Percentiles rank a stretch among this genome's conserved stretches.
These are phyloP conservation scores for Colletotrichum theobromicola DNA, from an alignment of 2,329 filamentous ascomycete genomes.

Conservation along the genomic window DNA sequence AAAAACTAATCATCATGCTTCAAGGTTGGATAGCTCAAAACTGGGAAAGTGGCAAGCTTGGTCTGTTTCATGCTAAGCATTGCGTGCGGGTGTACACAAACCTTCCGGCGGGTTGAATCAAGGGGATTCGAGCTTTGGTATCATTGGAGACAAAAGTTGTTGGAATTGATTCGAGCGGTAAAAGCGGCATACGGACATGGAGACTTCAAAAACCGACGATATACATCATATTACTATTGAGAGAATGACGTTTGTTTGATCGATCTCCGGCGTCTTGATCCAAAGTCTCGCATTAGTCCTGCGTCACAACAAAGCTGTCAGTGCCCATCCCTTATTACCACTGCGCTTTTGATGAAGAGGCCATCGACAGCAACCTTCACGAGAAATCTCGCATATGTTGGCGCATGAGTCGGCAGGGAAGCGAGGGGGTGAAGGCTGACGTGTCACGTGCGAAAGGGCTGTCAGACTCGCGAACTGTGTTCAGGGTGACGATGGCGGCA, in stretches of 20 bases:
- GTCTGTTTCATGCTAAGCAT: neutral
- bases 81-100: neutral
- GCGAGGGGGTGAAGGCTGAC: conserved; percentile 41
- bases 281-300: too few relatives aligned
- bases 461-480: conserved; percentile 43
- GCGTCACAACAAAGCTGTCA: too few relatives aligned
- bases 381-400: conserved; percentile 38
- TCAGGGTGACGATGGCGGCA: conserved; percentile 43
- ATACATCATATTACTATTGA: too few relatives aligned
- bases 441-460: conserved; percentile 43
- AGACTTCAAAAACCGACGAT: too few relatives aligned
- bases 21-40: neutral
- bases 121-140: too few relatives aligned
- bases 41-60: neutral
- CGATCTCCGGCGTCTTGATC: too few relatives aligned
- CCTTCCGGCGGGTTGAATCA: too few relatives aligned
- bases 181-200: too few relatives aligned
- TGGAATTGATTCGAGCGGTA: too few relatives aligned
- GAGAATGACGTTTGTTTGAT: too few relatives aligned
- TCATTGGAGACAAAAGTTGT: too few relatives aligned
- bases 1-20: neutral
- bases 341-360: conserved; percentile 4
- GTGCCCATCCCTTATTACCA: neutral
- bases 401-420: conserved; percentile 42
- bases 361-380: conserved; percentile 35